These are phyloP conservation scores for Tanacetum coccineum DNA, from an alignment of 129 eudicot species.

Conservation along the genomic window DNA sequence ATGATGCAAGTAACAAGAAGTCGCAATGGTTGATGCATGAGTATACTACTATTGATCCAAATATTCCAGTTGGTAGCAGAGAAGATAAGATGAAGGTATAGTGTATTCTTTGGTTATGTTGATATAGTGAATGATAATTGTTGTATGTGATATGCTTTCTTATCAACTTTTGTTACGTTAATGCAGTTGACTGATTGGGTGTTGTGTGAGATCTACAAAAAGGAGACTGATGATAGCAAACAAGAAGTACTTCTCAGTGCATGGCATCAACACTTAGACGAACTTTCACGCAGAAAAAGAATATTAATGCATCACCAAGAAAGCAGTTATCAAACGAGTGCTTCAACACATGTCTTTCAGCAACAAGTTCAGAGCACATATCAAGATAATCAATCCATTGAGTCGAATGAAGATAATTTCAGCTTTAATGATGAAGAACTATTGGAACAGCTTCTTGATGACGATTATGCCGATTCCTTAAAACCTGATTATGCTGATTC, in stretches of 20 bases:
- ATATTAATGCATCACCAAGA: not conserved
- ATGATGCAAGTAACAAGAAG: not conserved
- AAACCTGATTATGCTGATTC: too few species aligned
- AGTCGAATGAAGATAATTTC: too few species aligned
- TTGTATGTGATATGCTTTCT: not conserved
- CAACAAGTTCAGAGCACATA: too few species aligned
- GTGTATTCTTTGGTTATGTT: too few species aligned
- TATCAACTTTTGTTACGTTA: not conserved
- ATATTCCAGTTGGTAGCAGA: not conserved
- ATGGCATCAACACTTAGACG: not conserved
- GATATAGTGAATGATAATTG: not conserved
- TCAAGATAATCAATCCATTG: too few species aligned
- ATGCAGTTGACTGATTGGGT: not conserved
- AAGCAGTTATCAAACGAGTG: too few species aligned
- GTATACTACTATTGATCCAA: not conserved
- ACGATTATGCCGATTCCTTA: too few species aligned
- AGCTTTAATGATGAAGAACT: too few species aligned
- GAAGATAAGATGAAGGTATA: not conserved
- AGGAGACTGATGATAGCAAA: not conserved
- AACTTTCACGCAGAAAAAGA: not conserved
- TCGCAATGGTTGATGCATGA: not conserved
- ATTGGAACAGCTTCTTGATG: too few species aligned
- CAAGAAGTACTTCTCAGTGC: not conserved
- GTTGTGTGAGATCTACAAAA: not conserved
- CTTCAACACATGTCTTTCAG: too few species aligned